Evolutionary conservation across 2,329 filamentous ascomycete genomes (phyloP).

Genomic region (Aspergillus novoparasiticus): DNA sequence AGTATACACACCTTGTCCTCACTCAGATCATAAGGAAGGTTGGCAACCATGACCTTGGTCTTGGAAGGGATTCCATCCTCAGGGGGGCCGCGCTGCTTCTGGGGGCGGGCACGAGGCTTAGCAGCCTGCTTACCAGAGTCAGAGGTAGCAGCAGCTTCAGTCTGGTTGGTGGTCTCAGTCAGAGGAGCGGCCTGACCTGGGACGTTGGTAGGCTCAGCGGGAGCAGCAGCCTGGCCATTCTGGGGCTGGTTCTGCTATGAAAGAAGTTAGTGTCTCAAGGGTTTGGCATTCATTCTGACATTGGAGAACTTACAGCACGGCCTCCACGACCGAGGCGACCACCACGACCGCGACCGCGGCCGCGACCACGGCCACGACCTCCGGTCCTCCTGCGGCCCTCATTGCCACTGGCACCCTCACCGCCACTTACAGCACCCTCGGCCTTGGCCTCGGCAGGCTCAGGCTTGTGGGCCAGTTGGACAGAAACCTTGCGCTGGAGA

Average conservation of each 20-base stretch:
- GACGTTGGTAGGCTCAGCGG: constrained; percentile 24
- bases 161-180: constrained; percentile 25
- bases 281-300: neutral
- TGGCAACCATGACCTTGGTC: constrained; percentile 99
- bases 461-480: constrained; percentile 97
- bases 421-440: constrained; percentile 69
- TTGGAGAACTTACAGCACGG: constrained; percentile 52
- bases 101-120: constrained; percentile 54
- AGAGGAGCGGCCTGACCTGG: constrained; percentile 24
- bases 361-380: constrained; percentile 63
- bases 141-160: constrained; percentile 39
- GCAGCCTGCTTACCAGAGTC: constrained; percentile 45
- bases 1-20: constrained; percentile 79
- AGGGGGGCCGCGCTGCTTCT: constrained; percentile 88
- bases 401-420: constrained; percentile 72
- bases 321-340: constrained; percentile 69
- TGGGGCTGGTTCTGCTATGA: constrained; percentile 21
- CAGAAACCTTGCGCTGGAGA: constrained; percentile 97
- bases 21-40: constrained; percentile 95
- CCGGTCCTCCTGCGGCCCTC: constrained; percentile 63
- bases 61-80: constrained; percentile 97
- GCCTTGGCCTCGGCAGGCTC: constrained; percentile 78
- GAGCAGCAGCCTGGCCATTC: constrained; percentile 28
- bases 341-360: constrained; percentile 67
- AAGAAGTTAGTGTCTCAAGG: constrained; percentile 1